A percentile compares a stretch with the other conserved stretches of the same genome.
These are phyloP conservation scores for Setaria italica DNA, from an alignment of 202 grass and related monocot species.

Conservation along the genomic window DNA sequence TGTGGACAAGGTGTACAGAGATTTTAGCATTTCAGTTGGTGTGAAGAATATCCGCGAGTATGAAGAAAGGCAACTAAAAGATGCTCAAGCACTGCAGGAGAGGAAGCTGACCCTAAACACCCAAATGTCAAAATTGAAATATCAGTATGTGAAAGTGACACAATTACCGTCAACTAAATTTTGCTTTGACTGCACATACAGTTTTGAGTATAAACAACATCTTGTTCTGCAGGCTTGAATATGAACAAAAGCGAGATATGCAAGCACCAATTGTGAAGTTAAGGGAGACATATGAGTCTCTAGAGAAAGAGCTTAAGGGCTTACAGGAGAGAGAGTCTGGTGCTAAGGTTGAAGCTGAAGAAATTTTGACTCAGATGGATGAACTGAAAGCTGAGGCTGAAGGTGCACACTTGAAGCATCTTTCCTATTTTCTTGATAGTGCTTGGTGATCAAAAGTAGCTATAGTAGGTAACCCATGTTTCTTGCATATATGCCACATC, in stretches of 20 bases:
- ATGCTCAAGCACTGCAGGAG: constrained; percentile 86
- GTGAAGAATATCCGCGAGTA: constrained; percentile 97
- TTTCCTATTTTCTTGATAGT: constrained; percentile 30
- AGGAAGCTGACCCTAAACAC: constrained; percentile 82
- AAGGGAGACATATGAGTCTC: constrained; percentile 60
- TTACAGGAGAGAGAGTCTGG: constrained; percentile 77
- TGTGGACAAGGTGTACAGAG: constrained; percentile 87
- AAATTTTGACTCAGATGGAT: constrained; percentile 83
- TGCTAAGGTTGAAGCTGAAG: constrained; percentile 67
- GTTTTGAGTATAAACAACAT: constrained; percentile 20
- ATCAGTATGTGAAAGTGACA: constrained; percentile 74
- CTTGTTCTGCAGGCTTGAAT: constrained; percentile 78
- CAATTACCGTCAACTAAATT: constrained; percentile 29
- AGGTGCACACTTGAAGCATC: constrained; percentile 56
- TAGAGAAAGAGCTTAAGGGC: constrained; percentile 83
- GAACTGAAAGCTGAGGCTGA: constrained; percentile 82
- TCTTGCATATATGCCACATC: background rate
- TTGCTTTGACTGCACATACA: constrained; percentile 24
- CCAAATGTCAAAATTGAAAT: constrained; percentile 99
- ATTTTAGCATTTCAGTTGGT: constrained; percentile 95
- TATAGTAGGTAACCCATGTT: constrained; percentile 20
- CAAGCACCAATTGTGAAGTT: constrained; percentile 78
- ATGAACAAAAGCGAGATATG: constrained; percentile 96
- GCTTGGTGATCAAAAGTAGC: constrained; percentile 3
- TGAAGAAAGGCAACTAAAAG: constrained; percentile 94